Percentiles rank a stretch among this genome's conserved stretches.
Evolutionary conservation across 140 eudicot genomes (phyloP).

Genomic region (Flaveria floridana): DNA sequence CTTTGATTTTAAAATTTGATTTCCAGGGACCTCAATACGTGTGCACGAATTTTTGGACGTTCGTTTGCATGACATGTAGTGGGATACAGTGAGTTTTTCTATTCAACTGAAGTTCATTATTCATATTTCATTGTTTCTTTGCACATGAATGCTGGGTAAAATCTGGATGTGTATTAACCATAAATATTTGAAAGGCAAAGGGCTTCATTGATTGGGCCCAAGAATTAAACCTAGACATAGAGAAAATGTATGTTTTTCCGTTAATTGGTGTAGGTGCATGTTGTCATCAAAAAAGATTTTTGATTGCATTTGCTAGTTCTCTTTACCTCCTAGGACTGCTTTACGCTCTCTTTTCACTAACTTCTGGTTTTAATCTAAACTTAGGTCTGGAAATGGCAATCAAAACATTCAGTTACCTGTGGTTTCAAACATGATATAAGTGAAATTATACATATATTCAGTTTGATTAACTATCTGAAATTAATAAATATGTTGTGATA

Average conservation of each 20-base stretch:
- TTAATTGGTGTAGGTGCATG: background rate
- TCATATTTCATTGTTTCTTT: background rate
- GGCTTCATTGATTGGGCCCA: constrained; percentile 12
- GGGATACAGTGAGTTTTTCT: constrained; percentile 84
- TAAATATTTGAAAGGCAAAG: constrained; percentile 11
- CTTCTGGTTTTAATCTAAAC: background rate
- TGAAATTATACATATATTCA: background rate
- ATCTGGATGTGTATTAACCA: background rate
- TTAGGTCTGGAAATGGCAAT: background rate
- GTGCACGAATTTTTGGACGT: constrained; percentile 97
- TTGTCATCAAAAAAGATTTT: background rate
- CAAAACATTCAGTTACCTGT: background rate
- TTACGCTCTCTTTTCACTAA: background rate
- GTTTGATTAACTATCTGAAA: too few species aligned
- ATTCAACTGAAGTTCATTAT: constrained; percentile 9
- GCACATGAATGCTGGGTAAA: constrained; percentile 23
- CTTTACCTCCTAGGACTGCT: background rate
- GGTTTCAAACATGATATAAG: background rate
- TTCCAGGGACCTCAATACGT: constrained; percentile 97
- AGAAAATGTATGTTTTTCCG: background rate
- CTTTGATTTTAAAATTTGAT: background rate
- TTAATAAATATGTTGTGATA: background rate
- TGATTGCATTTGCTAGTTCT: background rate
- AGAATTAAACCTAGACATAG: background rate
- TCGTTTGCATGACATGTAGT: constrained; percentile 84